Base-by-base conservation (phyloP, 169 alveolate genomes). In the Blepharisma undulans region DNA sequence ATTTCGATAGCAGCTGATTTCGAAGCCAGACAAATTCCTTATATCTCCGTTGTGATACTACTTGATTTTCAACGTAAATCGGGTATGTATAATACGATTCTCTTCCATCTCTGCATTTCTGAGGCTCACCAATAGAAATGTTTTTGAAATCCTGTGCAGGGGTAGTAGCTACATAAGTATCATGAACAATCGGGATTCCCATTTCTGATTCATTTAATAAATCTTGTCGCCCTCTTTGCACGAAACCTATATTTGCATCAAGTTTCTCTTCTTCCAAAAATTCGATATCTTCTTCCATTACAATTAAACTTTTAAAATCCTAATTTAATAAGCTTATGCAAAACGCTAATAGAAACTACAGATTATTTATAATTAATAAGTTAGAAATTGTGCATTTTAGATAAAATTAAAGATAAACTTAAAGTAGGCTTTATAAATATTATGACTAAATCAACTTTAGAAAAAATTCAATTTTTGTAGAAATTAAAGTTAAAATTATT, bases 211-310 rank as follows among this genome's bases (percentile, higher is more conserved):
- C 66, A 48, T 48, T 48, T 48, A 48, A 48, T 48, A 48, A 48
- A 48, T 48, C 66, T 48, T 48, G 66, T 18, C 66, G 66, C 66
- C 66, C 66, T 48, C 66, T 48, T 18, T 48, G 66, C 66, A 48
- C 66, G 14, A 48, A 48, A 18, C 66, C 14, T 48, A 48, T 48
- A 48, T 48, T 48, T 48, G 10, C 66, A 48, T 48, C 80, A 22
- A 74, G 80, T 74, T 74, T 74, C 12, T 74, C 80, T 74, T 74
- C 80, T 74, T 74, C 80, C 12, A 74, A 29, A 29, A 74, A 74
- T 74, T 74, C 36, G 33, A 74, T 74, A 25, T 74, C 80, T 74
- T 74, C 80, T 74, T 48, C 66, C 66, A 48, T 48, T 12, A 18
- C 66, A 48, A 48, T 48, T 48, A 48, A 48, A 10, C 14, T 48